Evolutionary conservation across 768 basidiomycete species (phyloP).

Genomic region (Termitomyces titanicus): DNA sequence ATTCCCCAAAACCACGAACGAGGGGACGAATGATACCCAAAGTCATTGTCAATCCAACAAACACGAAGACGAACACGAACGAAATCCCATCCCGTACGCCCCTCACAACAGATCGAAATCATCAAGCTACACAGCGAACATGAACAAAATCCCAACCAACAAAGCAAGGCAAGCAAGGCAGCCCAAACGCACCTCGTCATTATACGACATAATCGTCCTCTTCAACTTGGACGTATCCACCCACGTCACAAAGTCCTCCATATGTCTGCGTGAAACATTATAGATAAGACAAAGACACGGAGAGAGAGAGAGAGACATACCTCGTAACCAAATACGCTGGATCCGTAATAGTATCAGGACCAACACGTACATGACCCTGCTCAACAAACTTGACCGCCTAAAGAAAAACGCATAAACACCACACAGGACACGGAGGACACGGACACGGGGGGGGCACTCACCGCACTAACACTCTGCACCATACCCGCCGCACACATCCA

Average conservation of each 20-base stretch:
- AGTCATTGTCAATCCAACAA: no score
- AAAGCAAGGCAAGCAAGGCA: background rate
- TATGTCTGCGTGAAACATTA: slow-evolving; percentile 52
- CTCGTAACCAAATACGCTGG: slow-evolving; percentile 94
- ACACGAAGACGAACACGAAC: no score
- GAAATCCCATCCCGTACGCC: no score
- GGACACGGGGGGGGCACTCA: slow-evolving; percentile 31
- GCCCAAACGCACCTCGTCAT: slow-evolving; percentile 70
- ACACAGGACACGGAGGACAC: slow-evolving; percentile 13
- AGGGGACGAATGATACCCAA: no score
- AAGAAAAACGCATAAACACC: background rate
- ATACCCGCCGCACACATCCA: slow-evolving; percentile 91
- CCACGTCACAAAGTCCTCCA: slow-evolving; percentile 99
- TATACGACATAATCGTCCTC: slow-evolving; percentile 93
- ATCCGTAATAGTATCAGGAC: slow-evolving; percentile 93
- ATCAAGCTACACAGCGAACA: slow-evolving; percentile 85
- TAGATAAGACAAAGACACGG: background rate
- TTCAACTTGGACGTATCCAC: slow-evolving; percentile 97
- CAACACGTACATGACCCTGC: slow-evolving; percentile 96
- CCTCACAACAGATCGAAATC: slow-evolving; percentile 88
- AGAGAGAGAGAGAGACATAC: slow-evolving; percentile 31
- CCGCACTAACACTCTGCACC: slow-evolving; percentile 94
- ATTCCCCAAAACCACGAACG: no score
- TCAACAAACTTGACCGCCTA: slow-evolving; percentile 97
- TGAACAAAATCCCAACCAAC: background rate